Evolutionary conservation across 768 basidiomycete genomes (phyloP), one percentile per base, ranked within the genome.

Genomic region (Artomyces pyxidatus): DNA sequence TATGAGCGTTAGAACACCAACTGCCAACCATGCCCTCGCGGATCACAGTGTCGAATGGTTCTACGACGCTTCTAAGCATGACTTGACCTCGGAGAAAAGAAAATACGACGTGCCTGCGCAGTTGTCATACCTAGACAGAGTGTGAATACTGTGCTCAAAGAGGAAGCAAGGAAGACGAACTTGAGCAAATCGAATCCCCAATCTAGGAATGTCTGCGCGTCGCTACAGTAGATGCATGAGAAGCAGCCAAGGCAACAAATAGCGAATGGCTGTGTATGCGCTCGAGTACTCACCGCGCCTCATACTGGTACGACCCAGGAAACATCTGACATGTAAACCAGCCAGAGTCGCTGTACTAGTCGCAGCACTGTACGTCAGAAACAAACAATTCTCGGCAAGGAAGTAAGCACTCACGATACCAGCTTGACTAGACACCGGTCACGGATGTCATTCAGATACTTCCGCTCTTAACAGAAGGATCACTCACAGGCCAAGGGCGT

Each of bases 181-280:
- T 83, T 83, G n/a, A 83, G 65, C 48, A 77, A 69, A 59, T 83
- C 78, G 45, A 83, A 82, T 6, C 79, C 80, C 82, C 82, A 84
- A 42, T 72, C 60, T 40, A 74, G 74, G 65, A 84, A 84, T 4
- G 32, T 35, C 7, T 35, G 12, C 32, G 32, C 32, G 17, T 35
- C 32, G 32, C 32, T 35, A 7, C 12, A 35, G 14, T 8, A 17
- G 32, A 35, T 4, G 17, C 14, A 35, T 5, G 32, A 4, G 32
- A 35, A 35, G 7, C 32, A 35, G 32, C 32, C 32, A 35, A 11
- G 32, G 32, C 32, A 35, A 11, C n/a, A n/a, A 17, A 35, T 8
- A 17, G 17, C 32, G 32, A 12, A 17, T 35, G 32, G 5, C 14
- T 35, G 32, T 17, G 17, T n/a, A n/a, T n/a, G 10, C 44, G 5